Percentiles rank a stretch among this genome's conserved stretches.
Conservation (phyloP, 805 yeast species). For the Isabelozyma rhagii region DNA sequence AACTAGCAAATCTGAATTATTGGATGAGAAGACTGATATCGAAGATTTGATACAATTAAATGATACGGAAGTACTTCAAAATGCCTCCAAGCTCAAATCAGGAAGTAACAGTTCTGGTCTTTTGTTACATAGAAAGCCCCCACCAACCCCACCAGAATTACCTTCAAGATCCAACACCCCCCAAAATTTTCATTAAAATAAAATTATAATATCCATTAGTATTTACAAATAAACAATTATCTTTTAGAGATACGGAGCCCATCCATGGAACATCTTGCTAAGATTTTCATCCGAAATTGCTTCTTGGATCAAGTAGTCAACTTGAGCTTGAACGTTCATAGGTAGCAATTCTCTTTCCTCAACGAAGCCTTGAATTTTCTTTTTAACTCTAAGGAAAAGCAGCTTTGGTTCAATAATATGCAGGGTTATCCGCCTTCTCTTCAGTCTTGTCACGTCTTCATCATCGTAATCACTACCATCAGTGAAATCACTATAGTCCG, state of each 20-base stretch:
- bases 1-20: too few relatives aligned
- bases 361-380: constrained; percentile 82
- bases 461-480: background rate
- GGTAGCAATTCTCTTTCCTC: constrained; percentile 77
- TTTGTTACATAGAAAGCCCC: constrained; percentile 11
- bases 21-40: too few relatives aligned
- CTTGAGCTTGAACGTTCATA: constrained; percentile 89
- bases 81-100: background rate
- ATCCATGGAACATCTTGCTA: constrained; percentile 89
- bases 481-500: background rate
- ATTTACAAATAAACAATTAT: background rate
- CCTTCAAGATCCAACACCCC: background rate
- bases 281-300: constrained; percentile 72
- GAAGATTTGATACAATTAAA: background rate
- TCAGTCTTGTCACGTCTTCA: constrained; percentile 31
- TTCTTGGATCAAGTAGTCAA: constrained; percentile 80
- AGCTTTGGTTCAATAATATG: background rate
- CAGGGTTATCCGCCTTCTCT: background rate
- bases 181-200: too few relatives aligned
- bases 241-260: constrained; percentile 50
- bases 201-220: too few relatives aligned
- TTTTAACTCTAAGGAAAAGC: constrained; percentile 47
- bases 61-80: background rate
- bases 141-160: constrained; percentile 8
- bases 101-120: background rate